A percentile compares a stretch with the other conserved stretches of the same genome.
Evolutionary conservation across 1,284 basidiomycete species (phyloP).

Genomic region (Fomitopsis betulina): DNA sequence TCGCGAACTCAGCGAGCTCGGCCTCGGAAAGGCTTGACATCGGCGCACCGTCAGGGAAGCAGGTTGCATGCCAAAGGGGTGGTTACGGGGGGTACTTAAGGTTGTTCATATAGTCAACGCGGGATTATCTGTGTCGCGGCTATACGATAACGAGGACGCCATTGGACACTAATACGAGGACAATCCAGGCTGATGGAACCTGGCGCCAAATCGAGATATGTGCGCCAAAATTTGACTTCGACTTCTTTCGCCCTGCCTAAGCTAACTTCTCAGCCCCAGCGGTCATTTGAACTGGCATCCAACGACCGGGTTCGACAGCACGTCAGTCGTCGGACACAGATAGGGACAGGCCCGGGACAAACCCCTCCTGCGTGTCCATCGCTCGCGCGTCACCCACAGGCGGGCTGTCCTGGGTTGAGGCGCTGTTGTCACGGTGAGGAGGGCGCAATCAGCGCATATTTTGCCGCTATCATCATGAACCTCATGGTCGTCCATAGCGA

Average conservation of each 20-base stretch:
- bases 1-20: not conserved
- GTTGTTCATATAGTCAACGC: not conserved
- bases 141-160: not conserved
- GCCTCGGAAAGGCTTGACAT: not conserved
- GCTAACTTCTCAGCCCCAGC: not conserved
- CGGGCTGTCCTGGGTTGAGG: too few relatives aligned
- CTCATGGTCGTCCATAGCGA: not conserved
- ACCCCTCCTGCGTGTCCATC: not conserved
- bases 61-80: not conserved
- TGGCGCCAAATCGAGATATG: not conserved
- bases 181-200: not conserved
- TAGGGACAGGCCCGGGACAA: too few relatives aligned
- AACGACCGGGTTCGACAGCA: not conserved
- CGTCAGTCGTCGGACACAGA: not conserved
- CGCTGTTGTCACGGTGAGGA: too few relatives aligned
- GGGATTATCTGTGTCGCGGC: not conserved
- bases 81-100: not conserved
- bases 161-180: not conserved
- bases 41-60: not conserved
- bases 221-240: not conserved
- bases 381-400: too few relatives aligned
- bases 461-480: not conserved
- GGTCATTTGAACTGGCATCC: not conserved
- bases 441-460: not conserved
- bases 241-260: not conserved